Evolutionary conservation across 306 rosid genomes (phyloP).

Genomic region (Acmispon strigosus): DNA sequence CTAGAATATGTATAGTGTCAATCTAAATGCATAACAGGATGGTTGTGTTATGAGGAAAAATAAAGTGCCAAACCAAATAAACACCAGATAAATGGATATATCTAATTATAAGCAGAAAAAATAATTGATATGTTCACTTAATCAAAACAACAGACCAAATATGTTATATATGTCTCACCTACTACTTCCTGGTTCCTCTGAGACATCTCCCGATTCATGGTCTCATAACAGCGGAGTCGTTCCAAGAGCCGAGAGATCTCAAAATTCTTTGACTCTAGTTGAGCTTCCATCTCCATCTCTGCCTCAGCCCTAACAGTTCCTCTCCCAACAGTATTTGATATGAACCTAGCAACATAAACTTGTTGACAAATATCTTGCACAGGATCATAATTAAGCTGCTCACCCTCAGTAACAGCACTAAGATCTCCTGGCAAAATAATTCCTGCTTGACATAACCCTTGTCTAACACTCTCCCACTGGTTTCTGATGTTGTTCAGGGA

Average conservation of each 20-base stretch:
- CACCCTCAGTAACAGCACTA: slow-evolving; percentile 27
- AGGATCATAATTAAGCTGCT: slow-evolving; percentile 47
- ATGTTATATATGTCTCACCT: slow-evolving; percentile 46
- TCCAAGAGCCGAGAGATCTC: slow-evolving; percentile 86
- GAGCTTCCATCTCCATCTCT: slow-evolving; percentile 79
- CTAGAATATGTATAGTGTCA: neutral
- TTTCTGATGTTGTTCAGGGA: slow-evolving; percentile 45
- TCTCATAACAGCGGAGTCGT: slow-evolving; percentile 82
- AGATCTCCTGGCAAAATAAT: slow-evolving; percentile 60
- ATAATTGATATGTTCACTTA: neutral
- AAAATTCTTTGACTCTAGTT: slow-evolving; percentile 69
- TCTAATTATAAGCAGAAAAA: neutral
- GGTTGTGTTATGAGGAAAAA: neutral
- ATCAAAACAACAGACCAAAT: slow-evolving; percentile 3
- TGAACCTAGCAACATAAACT: slow-evolving; percentile 73
- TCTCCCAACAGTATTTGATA: slow-evolving; percentile 74
- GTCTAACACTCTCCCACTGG: slow-evolving; percentile 74
- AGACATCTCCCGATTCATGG: slow-evolving; percentile 95
- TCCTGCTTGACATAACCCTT: slow-evolving; percentile 54
- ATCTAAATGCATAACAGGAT: neutral
- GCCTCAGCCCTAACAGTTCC: slow-evolving; percentile 75
- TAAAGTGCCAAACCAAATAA: neutral
- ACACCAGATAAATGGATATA: neutral
- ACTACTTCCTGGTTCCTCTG: slow-evolving; percentile 96
- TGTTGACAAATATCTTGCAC: slow-evolving; percentile 67